Evolutionary conservation across 495 filamentous ascomycete genomes (phyloP), one percentile per base, ranked within the genome.

Genomic region (Penicillium tannophilum): DNA sequence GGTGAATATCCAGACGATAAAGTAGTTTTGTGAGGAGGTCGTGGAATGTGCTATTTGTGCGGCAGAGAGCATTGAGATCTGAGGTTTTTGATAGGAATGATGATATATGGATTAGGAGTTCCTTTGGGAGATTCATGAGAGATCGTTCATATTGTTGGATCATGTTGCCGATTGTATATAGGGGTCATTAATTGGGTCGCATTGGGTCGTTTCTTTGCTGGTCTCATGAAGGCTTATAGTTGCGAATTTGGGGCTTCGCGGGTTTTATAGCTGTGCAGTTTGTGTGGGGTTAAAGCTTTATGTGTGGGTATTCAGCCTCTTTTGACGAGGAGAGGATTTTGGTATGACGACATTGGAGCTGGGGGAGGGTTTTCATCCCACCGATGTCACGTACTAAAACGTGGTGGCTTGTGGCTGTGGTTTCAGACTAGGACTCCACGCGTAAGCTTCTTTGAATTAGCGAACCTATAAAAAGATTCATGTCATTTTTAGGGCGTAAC

Each of bases 41-140:
- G 52, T 63, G 19, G 54, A 56, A 46, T 24, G 42, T 41, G 24
- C 35, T 46, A 44, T 56, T 63, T 24, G 53, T 54, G 33, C 50
- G 43, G 16, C 50, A 50, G 35, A 68, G 52, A 50, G 65, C 54
- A 41, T 59, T 66, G 11, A 68, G 47, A 49, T 66, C 64, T 9
- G 53, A 24, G 8, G 10, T 12, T 17, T 26, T 24, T 10, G 23
- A 11, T 19, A 67, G 56, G 53, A 46, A 62, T 7, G 41, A 36
- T 16, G 59, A 56, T 39, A 65, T 65, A 14, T 52, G 14, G 49
- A 67, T 28, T 9, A 62, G 35, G 28, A 67, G 56, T 42, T 67
- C 65, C 17, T 56, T 46, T 36, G 62, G 62, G 23, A 67, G 46
- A 17, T 35, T 17, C 16, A 51, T 11, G 3, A 64, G 35, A 43